Conservation (phyloP, 371 early-diverging fungal species). For the Actinomortierella wolfii region DNA sequence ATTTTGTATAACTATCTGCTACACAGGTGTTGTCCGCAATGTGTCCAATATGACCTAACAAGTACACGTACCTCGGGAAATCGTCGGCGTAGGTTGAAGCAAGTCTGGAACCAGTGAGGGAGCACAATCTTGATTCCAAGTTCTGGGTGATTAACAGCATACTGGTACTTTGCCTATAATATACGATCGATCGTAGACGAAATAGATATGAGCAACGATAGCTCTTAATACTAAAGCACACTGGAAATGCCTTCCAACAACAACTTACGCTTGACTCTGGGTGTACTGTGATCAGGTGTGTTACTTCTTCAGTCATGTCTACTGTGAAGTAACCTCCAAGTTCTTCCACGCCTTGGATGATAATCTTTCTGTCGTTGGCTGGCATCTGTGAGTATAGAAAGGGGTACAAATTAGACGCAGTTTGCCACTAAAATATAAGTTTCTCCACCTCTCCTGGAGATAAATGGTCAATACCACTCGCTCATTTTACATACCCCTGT, state of each 20-base stretch:
- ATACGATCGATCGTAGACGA: background rate
- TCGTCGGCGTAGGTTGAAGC: constrained; percentile 58
- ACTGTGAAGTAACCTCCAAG: constrained; percentile 64
- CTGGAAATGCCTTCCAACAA: no score
- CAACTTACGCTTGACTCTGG: constrained; percentile 54
- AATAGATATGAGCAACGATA: no score
- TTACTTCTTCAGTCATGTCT: constrained; percentile 54
- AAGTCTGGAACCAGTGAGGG: constrained; percentile 83
- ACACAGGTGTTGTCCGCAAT: no score
- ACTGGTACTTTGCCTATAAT: constrained; percentile 57
- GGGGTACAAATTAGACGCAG: background rate
- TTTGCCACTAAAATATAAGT: no score
- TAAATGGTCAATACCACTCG: no score
- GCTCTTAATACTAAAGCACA: no score
- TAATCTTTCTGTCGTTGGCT: constrained; percentile 47
- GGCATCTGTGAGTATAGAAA: constrained; percentile 50
- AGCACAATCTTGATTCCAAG: constrained; percentile 64
- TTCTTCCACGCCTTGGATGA: constrained; percentile 54
- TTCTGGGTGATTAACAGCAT: constrained; percentile 48
- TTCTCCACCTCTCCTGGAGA: no score
- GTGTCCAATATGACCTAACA: no score
- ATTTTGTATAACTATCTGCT: no score
- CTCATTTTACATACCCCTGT: constrained; percentile 44
- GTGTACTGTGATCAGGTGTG: constrained; percentile 58
- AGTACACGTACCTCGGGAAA: constrained; percentile 53